Evolutionary conservation across 2,329 filamentous ascomycete species (phyloP), one percentile per base, ranked within the genome.

Genomic region (Aspergillus caelatus): DNA sequence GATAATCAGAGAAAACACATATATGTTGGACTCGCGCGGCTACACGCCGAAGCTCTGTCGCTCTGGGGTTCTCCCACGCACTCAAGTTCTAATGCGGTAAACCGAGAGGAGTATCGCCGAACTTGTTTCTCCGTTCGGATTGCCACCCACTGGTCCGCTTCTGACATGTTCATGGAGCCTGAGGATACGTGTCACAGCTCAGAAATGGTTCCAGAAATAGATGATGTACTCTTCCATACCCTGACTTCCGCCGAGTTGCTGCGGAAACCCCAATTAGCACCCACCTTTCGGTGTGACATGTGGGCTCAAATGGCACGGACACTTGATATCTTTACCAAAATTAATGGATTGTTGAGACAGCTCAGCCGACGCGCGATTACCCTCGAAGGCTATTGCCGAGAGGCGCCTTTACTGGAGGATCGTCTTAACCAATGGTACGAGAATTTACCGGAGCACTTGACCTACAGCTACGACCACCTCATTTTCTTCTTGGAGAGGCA

Each of bases 251-350:
- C 26, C 19, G 26, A 63, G 10, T 60, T 62, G 3, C 10, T 64
- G 30, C 57, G 56, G 21, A 53, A 58, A 16, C 21, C 28, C n/a
- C 21, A 28, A n/a, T 30, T 56, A 12, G 30, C 62, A 21, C 45
- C 46, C 10, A 32, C 58, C n/a, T 62, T 43, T 7, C 52, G 62
- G n/a, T 66, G 57, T 54, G 65, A 67, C 26, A 68, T 71, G 69
- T 70, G 68, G 68, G 67, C 68, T 21, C 63, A 67, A 16, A 70
- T 70, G 68, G 67, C 67, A 7, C 60, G 56, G 28, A 66, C 65
- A 8, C 61, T 70, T 10, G 58, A 63, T 4, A 68, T 69, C 6
- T 70, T 66, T 36, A 66, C 68, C 34, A 65, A 61, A 28, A 65
- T 68, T 2, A 70, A 62, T 39, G 58, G 57, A 5, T 48, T 70